Evolutionary conservation across 257 asterid genomes (phyloP).

Genomic region (Vinca minor): DNA sequence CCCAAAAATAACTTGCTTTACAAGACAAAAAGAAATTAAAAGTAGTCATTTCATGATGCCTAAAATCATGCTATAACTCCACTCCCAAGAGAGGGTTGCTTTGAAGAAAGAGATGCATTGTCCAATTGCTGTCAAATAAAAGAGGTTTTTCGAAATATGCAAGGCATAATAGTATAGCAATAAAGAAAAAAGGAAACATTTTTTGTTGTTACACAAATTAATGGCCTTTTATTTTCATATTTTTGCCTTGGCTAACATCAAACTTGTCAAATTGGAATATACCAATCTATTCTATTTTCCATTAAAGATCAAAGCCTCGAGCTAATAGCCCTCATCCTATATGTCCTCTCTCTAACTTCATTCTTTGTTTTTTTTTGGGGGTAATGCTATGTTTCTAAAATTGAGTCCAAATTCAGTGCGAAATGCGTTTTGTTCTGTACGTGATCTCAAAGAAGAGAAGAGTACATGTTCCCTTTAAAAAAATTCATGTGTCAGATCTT

Average conservation of each 20-base stretch:
- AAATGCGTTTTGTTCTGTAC: too few species aligned
- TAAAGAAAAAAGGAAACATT: not conserved
- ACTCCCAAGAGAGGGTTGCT: not conserved
- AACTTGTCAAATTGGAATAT: not conserved
- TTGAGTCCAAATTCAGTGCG: too few species aligned
- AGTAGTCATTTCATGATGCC: not conserved
- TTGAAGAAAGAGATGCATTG: conserved; percentile 8
- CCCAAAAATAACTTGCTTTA: conserved; percentile 18
- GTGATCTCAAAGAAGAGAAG: too few species aligned
- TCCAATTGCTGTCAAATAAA: not conserved
- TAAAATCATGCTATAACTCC: not conserved
- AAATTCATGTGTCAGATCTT: too few species aligned
- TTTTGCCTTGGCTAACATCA: not conserved
- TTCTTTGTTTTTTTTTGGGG: not conserved
- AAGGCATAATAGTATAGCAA: too few species aligned
- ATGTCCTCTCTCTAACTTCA: too few species aligned
- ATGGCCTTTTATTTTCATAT: conserved; percentile 11
- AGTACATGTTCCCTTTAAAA: too few species aligned
- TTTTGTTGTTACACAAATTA: conserved; percentile 19
- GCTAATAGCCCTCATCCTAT: not conserved
- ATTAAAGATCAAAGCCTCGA: not conserved
- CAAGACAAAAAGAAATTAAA: conserved; percentile 16
- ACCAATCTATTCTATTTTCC: not conserved
- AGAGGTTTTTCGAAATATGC: not conserved
- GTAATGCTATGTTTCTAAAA: too few species aligned